Conservation (phyloP, 2,329 filamentous ascomycete species). For the Fusarium nematophilum region DNA sequence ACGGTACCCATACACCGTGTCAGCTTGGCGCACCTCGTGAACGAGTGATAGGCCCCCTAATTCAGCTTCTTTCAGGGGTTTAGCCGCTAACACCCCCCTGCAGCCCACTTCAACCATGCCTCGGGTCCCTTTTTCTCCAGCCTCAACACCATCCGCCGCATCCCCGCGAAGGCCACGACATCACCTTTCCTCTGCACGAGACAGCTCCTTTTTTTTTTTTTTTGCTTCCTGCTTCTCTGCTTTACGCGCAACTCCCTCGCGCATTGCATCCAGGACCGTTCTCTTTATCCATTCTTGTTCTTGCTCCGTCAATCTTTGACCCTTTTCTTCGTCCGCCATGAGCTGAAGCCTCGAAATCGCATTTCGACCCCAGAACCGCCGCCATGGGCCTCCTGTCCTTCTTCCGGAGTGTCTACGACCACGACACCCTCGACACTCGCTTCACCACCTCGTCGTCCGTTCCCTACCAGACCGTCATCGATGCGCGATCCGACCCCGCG, state of each 20-base stretch:
- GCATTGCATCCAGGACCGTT: not conserved
- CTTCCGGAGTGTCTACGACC: conserved; percentile 68
- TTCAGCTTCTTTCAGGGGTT: conserved; percentile 35
- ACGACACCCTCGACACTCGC: conserved; percentile 70
- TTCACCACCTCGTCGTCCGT: conserved; percentile 77
- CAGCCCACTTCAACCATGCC: conserved; percentile 29
- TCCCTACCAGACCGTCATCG: conserved; percentile 70
- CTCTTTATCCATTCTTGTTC: conserved; percentile 13
- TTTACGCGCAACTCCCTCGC: not conserved
- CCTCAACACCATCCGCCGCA: conserved; percentile 35
- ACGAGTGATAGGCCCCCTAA: conserved; percentile 36
- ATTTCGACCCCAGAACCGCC: conserved; percentile 30
- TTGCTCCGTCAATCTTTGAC: not conserved
- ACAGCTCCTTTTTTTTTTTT: conserved; percentile 3
- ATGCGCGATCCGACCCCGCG: conserved; percentile 59
- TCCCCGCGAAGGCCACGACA: conserved; percentile 43
- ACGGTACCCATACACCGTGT: not conserved
- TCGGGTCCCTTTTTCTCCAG: conserved; percentile 37
- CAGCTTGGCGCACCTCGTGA: not conserved
- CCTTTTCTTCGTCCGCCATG: conserved; percentile 27
- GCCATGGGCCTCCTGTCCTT: conserved; percentile 58
- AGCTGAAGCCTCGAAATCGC: conserved; percentile 29
- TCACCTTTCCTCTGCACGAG: conserved; percentile 17
- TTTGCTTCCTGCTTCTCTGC: not conserved
- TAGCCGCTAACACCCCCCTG: conserved; percentile 31